Base-by-base conservation (phyloP, 2,329 filamentous ascomycete species). In the Aspergillus aculeatus region DNA sequence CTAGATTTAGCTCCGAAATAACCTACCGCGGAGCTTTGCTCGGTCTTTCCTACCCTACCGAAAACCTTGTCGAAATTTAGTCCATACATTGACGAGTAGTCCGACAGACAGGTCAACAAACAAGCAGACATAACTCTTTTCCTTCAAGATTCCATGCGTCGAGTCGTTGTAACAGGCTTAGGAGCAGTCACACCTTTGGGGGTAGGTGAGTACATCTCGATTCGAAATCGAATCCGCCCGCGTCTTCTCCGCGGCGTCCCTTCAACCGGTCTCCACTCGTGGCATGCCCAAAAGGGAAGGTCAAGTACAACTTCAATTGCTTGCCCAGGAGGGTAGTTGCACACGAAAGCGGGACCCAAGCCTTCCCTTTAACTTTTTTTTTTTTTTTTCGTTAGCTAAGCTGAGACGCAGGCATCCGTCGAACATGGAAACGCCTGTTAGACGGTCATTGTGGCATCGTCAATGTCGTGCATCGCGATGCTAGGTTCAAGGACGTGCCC, bases 111-210 rank as follows among this genome's bases (percentile, higher is more conserved):
- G 14, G 29, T 9, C 2, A 24, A 47, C 32, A 24, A 38, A 50
- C 19, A 32, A 21, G 47, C 52, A 21, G 32, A 16, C 31, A 9
- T 6, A n/a, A 16, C 1, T 55, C 12, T 41, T n/a, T 29, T 24
- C 16, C n/a, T 60, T 57, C 63, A 65, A 60, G 49, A 68, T 68
- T 63, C 64, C 60, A 78, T 80, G 78, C 78, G 78, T 68, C 86
- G 90, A 68, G 91, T 95, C 68, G 91, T 94, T 69, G 88, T 95
- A 73, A 95, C 91, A 56, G 91, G 91, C 71, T 81, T 95, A 53
- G 91, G 91, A 63, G 90, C 89, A 72, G 84, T 95, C 68, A 92
- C 90, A 66, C 93, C 93, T 60, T 81, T 97, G 26, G 93, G 91
- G 62, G 86, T 96, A 60, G 92, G 85, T 86, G 71, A 64, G 75